These are phyloP conservation scores for Wickerhamomyces ciferrii DNA, from an alignment of 805 yeast species.

Conservation along the genomic window DNA sequence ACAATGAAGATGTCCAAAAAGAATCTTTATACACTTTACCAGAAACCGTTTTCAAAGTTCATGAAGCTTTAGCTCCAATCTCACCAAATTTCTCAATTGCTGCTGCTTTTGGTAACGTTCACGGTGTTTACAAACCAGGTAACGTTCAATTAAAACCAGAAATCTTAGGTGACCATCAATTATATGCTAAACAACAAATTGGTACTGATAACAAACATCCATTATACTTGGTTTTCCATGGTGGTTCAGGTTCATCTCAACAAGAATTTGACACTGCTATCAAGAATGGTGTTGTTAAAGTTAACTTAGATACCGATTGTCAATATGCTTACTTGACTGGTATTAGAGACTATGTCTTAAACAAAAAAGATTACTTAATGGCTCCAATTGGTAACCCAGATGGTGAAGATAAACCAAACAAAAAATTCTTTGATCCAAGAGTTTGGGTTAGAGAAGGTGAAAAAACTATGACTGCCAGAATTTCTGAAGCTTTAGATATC, in stretches of 20 bases:
- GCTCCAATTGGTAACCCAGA: conserved; percentile 98
- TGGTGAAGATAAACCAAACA: conserved; percentile 98
- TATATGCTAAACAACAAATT: conserved; percentile 68
- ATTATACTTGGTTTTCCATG: conserved; percentile 98
- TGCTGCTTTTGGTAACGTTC: conserved; percentile 99
- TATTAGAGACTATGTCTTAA: conserved; percentile 94
- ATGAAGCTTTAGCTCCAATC: conserved; percentile 84
- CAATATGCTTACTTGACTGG: conserved; percentile 97
- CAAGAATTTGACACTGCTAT: conserved; percentile 90
- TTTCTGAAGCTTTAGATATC: conserved; percentile 73
- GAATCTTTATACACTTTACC: conserved; percentile 90
- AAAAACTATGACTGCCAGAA: conserved; percentile 91
- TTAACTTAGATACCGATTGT: conserved; percentile 98
- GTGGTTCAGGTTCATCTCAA: conserved; percentile 98
- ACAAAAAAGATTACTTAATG: conserved; percentile 91
- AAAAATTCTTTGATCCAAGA: conserved; percentile 99
- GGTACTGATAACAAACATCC: conserved; percentile 56
- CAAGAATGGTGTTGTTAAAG: conserved; percentile 94
- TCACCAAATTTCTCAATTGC: conserved; percentile 99
- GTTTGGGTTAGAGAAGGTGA: conserved; percentile 99
- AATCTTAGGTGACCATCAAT: conserved; percentile 94
- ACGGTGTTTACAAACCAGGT: conserved; percentile 99
- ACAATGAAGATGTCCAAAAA: conserved; percentile 90
- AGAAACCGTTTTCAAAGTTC: conserved; percentile 88
- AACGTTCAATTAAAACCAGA: conserved; percentile 91